Evolutionary conservation across 2,329 filamentous ascomycete genomes (phyloP).

Genomic region (Thielaviopsis musarum): DNA sequence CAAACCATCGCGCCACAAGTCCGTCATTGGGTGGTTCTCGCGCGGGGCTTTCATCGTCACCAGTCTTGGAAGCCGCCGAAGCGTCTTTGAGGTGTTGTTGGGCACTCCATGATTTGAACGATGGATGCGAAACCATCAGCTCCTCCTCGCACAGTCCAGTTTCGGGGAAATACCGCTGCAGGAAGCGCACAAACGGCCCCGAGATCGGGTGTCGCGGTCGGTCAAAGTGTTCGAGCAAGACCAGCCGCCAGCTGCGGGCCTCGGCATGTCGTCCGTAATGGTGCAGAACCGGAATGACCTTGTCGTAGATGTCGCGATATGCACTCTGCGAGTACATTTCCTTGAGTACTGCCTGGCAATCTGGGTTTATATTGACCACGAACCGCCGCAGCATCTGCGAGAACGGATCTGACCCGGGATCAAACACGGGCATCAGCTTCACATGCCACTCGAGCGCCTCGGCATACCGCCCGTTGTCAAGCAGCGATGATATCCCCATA

Average conservation of each 20-base stretch:
- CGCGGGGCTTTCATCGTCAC: no score
- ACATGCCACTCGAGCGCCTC: constrained; percentile 31
- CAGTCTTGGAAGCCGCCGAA: neutral
- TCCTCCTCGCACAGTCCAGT: constrained; percentile 24
- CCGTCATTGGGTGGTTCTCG: constrained; percentile 35
- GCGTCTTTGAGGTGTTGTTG: neutral
- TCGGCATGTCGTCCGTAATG: constrained; percentile 26
- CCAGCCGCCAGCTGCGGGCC: constrained; percentile 31
- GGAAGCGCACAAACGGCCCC: constrained; percentile 30
- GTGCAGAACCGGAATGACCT: constrained; percentile 34
- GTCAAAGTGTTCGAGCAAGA: constrained; percentile 19
- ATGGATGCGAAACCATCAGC: constrained; percentile 14
- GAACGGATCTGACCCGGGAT: constrained; percentile 25
- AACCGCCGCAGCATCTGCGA: constrained; percentile 27
- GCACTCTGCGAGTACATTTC: constrained; percentile 28
- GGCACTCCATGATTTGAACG: neutral
- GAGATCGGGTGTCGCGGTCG: constrained; percentile 18
- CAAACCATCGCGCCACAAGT: constrained; percentile 68
- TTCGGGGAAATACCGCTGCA: constrained; percentile 28
- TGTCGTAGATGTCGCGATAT: constrained; percentile 31
- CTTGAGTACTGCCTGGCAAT: constrained; percentile 24
- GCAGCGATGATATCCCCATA: constrained; percentile 27
- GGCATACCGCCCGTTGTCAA: constrained; percentile 23
- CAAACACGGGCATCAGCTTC: constrained; percentile 26
- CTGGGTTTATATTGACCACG: constrained; percentile 20